Evolutionary conservation across 257 asterid genomes (phyloP).

Genomic region (Forsythia viridissima): DNA sequence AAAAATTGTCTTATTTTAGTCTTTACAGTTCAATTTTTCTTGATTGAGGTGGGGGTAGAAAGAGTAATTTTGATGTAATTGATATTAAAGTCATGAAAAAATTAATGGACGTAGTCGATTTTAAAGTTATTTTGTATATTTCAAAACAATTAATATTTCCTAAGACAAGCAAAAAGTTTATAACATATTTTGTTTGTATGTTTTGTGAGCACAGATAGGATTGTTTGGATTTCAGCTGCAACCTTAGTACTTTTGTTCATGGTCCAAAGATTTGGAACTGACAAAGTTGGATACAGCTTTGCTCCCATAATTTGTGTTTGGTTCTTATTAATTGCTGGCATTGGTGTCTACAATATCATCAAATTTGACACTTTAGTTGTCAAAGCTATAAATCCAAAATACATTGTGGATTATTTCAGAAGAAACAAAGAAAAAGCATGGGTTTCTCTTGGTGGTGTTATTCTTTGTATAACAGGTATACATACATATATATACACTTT

Average conservation of each 20-base stretch:
- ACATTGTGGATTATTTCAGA: conserved; percentile 33
- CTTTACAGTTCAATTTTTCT: background rate
- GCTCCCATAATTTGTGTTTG: conserved; percentile 37
- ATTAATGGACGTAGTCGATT: background rate
- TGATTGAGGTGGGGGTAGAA: background rate
- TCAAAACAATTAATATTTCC: too few relatives aligned
- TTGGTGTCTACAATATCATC: conserved; percentile 34
- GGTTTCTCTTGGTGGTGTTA: conserved; percentile 45
- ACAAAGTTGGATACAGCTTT: conserved; percentile 16
- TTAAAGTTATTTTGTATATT: too few relatives aligned
- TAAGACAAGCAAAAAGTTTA: too few relatives aligned
- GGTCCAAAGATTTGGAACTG: conserved; percentile 1
- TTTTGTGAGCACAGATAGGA: background rate
- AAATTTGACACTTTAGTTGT: conserved; percentile 10
- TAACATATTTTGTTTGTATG: background rate
- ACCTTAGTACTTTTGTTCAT: background rate
- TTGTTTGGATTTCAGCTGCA: background rate
- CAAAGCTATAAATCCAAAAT: background rate
- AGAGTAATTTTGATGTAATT: too few relatives aligned
- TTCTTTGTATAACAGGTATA: background rate
- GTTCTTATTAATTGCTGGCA: conserved; percentile 26
- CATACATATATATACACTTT: background rate
- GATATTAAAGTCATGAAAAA: too few relatives aligned
- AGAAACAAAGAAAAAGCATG: conserved; percentile 36
- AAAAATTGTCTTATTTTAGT: background rate